These are phyloP conservation scores for Phytopythium ostracodes DNA, from an alignment of 352 stramenopile species.

Conservation along the genomic window DNA sequence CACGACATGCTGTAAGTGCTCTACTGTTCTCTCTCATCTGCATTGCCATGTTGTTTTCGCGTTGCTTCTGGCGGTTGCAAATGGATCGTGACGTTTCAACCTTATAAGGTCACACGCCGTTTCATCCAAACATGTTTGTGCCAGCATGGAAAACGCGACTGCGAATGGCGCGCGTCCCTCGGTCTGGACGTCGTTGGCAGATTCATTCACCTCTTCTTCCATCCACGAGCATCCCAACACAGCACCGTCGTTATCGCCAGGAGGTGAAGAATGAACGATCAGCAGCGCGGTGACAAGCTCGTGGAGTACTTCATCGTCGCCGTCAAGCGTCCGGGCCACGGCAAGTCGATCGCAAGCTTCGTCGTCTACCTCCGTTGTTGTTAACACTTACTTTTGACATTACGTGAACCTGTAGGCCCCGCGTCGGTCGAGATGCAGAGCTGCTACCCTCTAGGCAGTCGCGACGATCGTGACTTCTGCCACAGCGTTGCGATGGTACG, in stretches of 20 bases:
- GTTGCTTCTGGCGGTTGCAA: background rate
- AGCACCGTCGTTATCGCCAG: background rate
- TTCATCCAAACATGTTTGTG: background rate
- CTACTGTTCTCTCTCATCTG: background rate
- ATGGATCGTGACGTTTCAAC: conserved; percentile 3
- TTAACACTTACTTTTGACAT: background rate
- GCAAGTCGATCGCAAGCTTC: background rate
- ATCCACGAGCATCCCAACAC: background rate
- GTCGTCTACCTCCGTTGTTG: background rate
- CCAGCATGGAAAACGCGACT: background rate
- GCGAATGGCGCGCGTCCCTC: background rate
- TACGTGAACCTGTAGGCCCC: background rate
- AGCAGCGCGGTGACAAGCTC: conserved; percentile 12
- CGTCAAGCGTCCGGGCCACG: conserved; percentile 15
- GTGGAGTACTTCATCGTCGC: conserved; percentile 47
- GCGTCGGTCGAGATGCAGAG: conserved; percentile 22
- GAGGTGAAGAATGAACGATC: conserved; percentile 4
- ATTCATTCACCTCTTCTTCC: background rate
- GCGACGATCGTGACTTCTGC: conserved; percentile 36
- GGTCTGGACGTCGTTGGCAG: background rate
- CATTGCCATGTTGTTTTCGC: background rate
- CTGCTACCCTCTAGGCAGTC: conserved; percentile 27
- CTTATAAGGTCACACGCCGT: background rate
- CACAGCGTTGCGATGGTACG: conserved; percentile 42
- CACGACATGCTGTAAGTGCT: background rate